Percentiles rank a stretch among this genome's conserved stretches.
Evolutionary conservation across 2,329 filamentous ascomycete genomes (phyloP).

Genomic region (Fusarium coffeatum): DNA sequence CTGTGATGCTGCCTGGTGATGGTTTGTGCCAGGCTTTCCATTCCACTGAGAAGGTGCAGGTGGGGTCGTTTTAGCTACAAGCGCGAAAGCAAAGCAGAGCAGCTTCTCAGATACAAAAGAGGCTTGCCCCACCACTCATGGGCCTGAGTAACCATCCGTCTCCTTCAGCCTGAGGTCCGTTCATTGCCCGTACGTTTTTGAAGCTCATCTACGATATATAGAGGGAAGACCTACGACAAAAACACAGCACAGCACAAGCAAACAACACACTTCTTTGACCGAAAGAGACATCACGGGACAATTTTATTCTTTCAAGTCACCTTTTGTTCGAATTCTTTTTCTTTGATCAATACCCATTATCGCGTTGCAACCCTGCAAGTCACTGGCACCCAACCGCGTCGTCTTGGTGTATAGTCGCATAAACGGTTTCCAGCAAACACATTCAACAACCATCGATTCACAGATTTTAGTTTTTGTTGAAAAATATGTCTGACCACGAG

Average conservation of each 20-base stretch:
- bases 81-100: slow-evolving; percentile 24
- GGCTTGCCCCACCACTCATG: slow-evolving; percentile 49
- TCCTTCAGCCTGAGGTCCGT: slow-evolving; percentile 27
- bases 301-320: neutral
- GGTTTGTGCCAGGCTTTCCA: neutral
- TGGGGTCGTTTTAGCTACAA: slow-evolving; percentile 27
- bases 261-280: slow-evolving; percentile 1
- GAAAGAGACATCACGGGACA: neutral
- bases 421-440: slow-evolving; percentile 20
- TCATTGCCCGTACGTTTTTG: neutral
- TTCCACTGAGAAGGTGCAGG: slow-evolving; percentile 19
- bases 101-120: slow-evolving; percentile 46
- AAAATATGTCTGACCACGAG: slow-evolving; percentile 73
- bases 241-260: slow-evolving; percentile 11
- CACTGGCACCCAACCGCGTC: slow-evolving; percentile 30
- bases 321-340: neutral
- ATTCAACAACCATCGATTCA: slow-evolving; percentile 7
- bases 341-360: slow-evolving; percentile 4
- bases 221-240: slow-evolving; percentile 10
- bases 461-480: neutral
- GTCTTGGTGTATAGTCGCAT: slow-evolving; percentile 28
- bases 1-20: neutral
- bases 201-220: slow-evolving; percentile 24
- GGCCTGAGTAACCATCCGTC: slow-evolving; percentile 44
- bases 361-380: slow-evolving; percentile 22